These are phyloP conservation scores for Isatis tinctoria DNA, from an alignment of 345 rosid species.

Conservation along the genomic window DNA sequence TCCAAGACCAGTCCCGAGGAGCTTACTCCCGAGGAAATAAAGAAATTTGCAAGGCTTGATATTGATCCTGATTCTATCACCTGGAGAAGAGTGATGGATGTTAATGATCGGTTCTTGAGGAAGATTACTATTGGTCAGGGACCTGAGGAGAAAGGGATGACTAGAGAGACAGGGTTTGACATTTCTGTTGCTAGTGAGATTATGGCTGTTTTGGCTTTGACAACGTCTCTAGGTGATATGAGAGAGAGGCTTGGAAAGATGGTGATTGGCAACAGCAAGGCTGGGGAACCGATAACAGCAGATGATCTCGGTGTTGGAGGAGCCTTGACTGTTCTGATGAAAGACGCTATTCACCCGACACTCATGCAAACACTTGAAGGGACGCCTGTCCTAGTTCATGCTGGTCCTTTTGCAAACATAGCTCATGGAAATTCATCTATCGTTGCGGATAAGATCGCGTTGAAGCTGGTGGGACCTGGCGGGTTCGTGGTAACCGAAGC, in stretches of 20 bases:
- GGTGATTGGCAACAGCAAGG: conserved; percentile 93
- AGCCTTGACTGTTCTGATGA: conserved; percentile 95
- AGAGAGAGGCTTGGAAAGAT: conserved; percentile 96
- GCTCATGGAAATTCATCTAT: conserved; percentile 99
- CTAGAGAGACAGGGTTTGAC: conserved; percentile 94
- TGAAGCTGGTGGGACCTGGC: conserved; percentile 92
- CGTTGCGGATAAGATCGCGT: conserved; percentile 93
- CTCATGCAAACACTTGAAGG: conserved; percentile 99
- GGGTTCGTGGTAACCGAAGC: conserved; percentile 99
- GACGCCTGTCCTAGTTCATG: conserved; percentile 96
- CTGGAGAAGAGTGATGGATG: conserved; percentile 99
- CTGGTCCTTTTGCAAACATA: conserved; percentile 98
- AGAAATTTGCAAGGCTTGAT: conserved; percentile 86
- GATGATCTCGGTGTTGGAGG: conserved; percentile 99
- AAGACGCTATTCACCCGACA: conserved; percentile 95
- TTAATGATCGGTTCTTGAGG: conserved; percentile 91
- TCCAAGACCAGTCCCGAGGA: conserved; percentile 81
- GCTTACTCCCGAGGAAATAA: conserved; percentile 73
- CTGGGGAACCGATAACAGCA: conserved; percentile 92
- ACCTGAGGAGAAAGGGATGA: conserved; percentile 96
- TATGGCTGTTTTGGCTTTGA: conserved; percentile 98
- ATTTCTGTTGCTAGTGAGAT: conserved; percentile 99
- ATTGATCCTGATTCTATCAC: conserved; percentile 82
- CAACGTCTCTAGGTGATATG: conserved; percentile 93
- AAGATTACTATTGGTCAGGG: conserved; percentile 91